Evolutionary conservation across 371 early-diverging fungal genomes (phyloP).

Genomic region (Rhizomucor miehei): DNA sequence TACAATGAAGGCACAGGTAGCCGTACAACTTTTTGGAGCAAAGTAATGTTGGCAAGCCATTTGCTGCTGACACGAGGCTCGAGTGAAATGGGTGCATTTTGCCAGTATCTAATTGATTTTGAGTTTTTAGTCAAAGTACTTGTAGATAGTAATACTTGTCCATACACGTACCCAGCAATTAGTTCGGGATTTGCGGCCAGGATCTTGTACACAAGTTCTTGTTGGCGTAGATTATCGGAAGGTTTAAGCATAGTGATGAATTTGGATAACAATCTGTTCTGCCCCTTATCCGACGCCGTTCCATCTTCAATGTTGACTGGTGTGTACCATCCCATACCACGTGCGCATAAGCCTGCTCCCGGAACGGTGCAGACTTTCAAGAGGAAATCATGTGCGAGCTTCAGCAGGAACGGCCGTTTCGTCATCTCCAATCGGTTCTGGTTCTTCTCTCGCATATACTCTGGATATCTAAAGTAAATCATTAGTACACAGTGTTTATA

Average conservation of each 20-base stretch:
- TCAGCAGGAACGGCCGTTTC: constrained; percentile 55
- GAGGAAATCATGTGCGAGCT: constrained; percentile 69
- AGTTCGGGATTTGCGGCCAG: constrained; percentile 75
- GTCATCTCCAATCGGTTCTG: constrained; percentile 26
- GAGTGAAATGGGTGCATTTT: constrained; percentile 52
- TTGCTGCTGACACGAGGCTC: constrained; percentile 77
- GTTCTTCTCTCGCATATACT: constrained; percentile 54
- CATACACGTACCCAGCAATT: constrained; percentile 59
- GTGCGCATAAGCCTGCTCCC: constrained; percentile 74
- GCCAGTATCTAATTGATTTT: constrained; percentile 76
- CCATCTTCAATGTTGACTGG: constrained; percentile 20
- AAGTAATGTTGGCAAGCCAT: constrained; percentile 77
- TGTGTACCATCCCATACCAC: constrained; percentile 78
- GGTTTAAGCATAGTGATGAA: constrained; percentile 63
- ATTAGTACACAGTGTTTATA: not conserved
- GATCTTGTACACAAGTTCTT: constrained; percentile 62
- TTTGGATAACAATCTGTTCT: constrained; percentile 60
- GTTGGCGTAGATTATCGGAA: constrained; percentile 67
- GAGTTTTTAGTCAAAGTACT: too few relatives aligned
- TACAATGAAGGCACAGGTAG: constrained; percentile 69
- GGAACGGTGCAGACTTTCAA: constrained; percentile 71
- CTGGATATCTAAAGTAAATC: constrained; percentile 39
- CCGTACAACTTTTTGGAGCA: constrained; percentile 65
- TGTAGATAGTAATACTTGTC: not conserved
- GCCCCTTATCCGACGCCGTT: constrained; percentile 25